Conservation (phyloP, 257 asterid genomes). For the Solanum piurae region DNA sequence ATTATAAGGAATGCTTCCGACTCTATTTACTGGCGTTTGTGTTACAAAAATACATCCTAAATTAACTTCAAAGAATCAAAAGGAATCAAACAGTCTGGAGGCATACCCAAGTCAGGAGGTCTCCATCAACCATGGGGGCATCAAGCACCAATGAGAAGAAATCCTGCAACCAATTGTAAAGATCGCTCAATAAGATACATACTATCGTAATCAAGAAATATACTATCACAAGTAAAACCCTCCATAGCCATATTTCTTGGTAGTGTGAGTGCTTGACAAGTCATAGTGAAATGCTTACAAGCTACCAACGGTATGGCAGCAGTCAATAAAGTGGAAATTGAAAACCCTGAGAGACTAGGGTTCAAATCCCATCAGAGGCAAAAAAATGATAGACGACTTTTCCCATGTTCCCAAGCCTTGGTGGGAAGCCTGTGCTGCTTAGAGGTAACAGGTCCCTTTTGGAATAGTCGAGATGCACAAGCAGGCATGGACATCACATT, state of each 20-base stretch:
- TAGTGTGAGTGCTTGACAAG: background rate
- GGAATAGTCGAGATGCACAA: background rate
- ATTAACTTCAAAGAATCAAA: background rate
- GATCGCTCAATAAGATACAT: background rate
- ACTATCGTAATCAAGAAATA: background rate
- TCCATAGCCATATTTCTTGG: background rate
- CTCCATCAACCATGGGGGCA: constrained; percentile 86
- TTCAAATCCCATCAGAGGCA: background rate
- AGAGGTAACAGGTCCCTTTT: background rate
- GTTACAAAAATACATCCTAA: background rate
- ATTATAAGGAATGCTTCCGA: background rate
- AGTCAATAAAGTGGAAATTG: background rate
- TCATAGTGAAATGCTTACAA: background rate
- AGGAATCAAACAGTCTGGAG: background rate
- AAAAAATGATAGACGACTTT: background rate
- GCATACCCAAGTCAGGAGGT: constrained; percentile 79
- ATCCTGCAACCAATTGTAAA: constrained; percentile 40
- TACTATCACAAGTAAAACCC: background rate
- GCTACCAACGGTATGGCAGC: background rate
- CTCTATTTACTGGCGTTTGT: background rate
- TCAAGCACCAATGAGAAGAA: constrained; percentile 79
- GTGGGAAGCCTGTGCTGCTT: background rate
- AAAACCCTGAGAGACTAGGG: background rate
- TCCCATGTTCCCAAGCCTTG: background rate
- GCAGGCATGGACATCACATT: background rate